A percentile compares a stretch with the other conserved stretches of the same genome.
Conservation (phyloP, 768 basidiomycete genomes). For the Phlegmacium glaucopus region DNA sequence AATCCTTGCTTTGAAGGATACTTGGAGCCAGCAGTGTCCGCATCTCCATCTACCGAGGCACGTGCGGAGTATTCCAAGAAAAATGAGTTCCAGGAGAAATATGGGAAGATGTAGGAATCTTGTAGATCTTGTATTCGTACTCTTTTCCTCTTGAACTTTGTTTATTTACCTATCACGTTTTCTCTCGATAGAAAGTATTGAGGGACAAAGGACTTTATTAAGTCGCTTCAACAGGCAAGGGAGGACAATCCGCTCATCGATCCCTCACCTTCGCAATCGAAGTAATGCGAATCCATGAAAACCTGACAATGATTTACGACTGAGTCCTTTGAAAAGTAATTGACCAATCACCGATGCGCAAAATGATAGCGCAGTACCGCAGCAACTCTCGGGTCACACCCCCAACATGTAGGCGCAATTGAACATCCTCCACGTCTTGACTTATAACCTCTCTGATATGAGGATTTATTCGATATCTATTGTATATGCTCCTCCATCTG, state of each 20-base stretch:
- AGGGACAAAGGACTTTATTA: slow-evolving; percentile 74
- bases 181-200: slow-evolving; percentile 63
- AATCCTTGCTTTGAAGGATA: slow-evolving; percentile 98
- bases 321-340: too few relatives aligned
- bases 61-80: slow-evolving; percentile 62
- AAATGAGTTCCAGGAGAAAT: slow-evolving; percentile 86
- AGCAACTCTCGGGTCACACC: too few relatives aligned
- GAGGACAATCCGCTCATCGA: slow-evolving; percentile 75
- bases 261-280: slow-evolving; percentile 38
- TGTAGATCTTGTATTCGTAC: slow-evolving; percentile 83
- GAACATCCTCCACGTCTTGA: too few relatives aligned
- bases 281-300: not conserved
- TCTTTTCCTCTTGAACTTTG: not conserved
- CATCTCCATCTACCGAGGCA: slow-evolving; percentile 34
- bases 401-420: too few relatives aligned
- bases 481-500: slow-evolving; percentile 61
- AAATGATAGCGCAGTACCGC: too few relatives aligned
- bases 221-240: slow-evolving; percentile 74
- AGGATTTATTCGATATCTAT: slow-evolving; percentile 85
- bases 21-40: slow-evolving; percentile 71
- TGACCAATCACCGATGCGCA: too few relatives aligned
- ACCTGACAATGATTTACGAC: too few relatives aligned
- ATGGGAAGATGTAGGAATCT: slow-evolving; percentile 77
- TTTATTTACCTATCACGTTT: not conserved
- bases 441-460: too few relatives aligned